Evolutionary conservation across 2,329 filamentous ascomycete species (phyloP).

Genomic region (Talaromyces sp.): DNA sequence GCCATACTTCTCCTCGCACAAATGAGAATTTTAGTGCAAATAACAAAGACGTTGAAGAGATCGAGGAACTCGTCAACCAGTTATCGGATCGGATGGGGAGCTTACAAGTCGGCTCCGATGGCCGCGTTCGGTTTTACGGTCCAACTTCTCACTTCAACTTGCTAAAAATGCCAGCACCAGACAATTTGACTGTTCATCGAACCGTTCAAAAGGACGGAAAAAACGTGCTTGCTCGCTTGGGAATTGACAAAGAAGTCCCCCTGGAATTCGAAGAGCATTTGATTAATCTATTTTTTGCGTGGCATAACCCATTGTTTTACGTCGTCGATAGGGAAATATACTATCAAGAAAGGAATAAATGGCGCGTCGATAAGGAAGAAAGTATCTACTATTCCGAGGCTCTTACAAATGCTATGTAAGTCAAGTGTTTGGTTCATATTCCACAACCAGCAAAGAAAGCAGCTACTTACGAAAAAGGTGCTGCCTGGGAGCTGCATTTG

Average conservation of each 20-base stretch:
- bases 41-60: conserved; percentile 8
- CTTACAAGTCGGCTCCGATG: conserved; percentile 26
- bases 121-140: conserved; percentile 30
- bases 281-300: conserved; percentile 34
- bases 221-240: conserved; percentile 18
- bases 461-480: conserved; percentile 17
- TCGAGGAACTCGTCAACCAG: conserved; percentile 26
- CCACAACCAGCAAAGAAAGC: too few relatives aligned
- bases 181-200: conserved; percentile 1
- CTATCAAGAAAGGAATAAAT: conserved; percentile 14
- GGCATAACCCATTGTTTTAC: conserved; percentile 35
- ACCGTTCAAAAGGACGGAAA: background rate
- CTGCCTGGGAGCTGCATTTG: conserved; percentile 30
- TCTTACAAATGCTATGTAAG: conserved; percentile 21
- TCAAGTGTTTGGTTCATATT: background rate
- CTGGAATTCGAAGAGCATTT: conserved; percentile 30
- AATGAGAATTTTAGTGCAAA: background rate
- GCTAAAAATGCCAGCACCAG: conserved; percentile 13
- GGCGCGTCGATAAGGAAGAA: conserved; percentile 12
- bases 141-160: conserved; percentile 29
- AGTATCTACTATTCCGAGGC: conserved; percentile 22
- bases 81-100: conserved; percentile 29
- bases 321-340: conserved; percentile 29
- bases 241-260: conserved; percentile 22
- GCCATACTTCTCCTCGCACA: background rate